Percentiles rank a stretch among this genome's conserved stretches.
Evolutionary conservation across 805 yeast genomes (phyloP).

Genomic region (Suhomyces sp.): DNA sequence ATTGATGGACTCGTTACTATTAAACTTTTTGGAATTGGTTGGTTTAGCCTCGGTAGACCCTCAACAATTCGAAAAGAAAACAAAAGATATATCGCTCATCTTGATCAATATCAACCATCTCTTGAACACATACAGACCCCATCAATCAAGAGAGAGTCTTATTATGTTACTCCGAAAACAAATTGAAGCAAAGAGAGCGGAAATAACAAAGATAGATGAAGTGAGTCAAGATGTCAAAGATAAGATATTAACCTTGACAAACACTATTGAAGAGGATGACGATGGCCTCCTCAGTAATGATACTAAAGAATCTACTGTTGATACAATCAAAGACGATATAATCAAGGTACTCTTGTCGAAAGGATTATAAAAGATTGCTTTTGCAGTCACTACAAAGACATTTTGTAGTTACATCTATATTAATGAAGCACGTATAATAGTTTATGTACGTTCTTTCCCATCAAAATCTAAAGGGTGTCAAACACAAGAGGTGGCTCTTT

Average conservation of each 20-base stretch:
- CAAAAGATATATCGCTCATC: constrained; percentile 77
- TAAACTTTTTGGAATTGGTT: constrained; percentile 78
- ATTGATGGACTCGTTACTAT: constrained; percentile 70
- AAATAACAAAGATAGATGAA: constrained; percentile 47
- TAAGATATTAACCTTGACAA: constrained; percentile 27
- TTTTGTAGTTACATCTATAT: no score
- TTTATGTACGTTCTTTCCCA: no score
- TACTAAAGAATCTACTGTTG: background rate
- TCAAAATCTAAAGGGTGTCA: no score
- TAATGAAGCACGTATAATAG: no score
- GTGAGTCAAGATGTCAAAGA: constrained; percentile 41
- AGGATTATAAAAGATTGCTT: constrained; percentile 1
- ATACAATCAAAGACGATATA: constrained; percentile 4
- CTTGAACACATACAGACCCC: constrained; percentile 89
- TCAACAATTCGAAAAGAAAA: constrained; percentile 52
- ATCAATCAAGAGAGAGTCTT: constrained; percentile 88
- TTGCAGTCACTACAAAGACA: no score
- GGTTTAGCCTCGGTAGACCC: constrained; percentile 80
- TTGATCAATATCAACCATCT: constrained; percentile 89
- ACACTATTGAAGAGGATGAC: constrained; percentile 6
- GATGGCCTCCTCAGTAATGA: no score
- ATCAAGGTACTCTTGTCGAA: constrained; percentile 6
- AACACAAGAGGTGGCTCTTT: no score
- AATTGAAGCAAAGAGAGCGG: constrained; percentile 58
- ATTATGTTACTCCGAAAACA: constrained; percentile 72